Conservation (phyloP, 768 basidiomycete genomes). For the Hygrocybe punicea region DNA sequence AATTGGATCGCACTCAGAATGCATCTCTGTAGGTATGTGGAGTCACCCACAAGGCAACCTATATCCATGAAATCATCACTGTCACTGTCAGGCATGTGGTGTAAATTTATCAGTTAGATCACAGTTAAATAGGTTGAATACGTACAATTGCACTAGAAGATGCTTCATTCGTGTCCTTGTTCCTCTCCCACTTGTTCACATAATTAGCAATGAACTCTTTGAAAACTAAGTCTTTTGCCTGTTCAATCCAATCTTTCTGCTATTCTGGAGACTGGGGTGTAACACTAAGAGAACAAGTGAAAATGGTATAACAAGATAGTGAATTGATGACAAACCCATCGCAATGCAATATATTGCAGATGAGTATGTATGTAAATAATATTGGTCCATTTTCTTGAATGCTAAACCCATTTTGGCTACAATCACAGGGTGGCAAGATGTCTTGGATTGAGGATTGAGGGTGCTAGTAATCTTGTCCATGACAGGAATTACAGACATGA, state of each 20-base stretch:
- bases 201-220: too few species aligned
- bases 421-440: slow-evolving; percentile 9
- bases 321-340: slow-evolving; percentile 16
- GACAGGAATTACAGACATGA: slow-evolving; percentile 29
- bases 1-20: neutral
- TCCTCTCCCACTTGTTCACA: too few species aligned
- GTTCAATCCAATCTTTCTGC: slow-evolving; percentile 29
- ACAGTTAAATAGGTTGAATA: neutral
- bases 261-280: slow-evolving; percentile 38
- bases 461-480: slow-evolving; percentile 32
- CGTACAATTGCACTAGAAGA: too few species aligned
- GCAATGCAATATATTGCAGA: slow-evolving; percentile 21
- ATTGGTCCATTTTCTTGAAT: slow-evolving; percentile 9
- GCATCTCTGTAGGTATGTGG: neutral
- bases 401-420: slow-evolving; percentile 16
- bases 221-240: neutral
- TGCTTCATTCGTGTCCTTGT: neutral
- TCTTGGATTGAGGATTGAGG: slow-evolving; percentile 5
- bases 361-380: slow-evolving; percentile 13
- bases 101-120: slow-evolving; percentile 11
- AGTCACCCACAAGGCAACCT: neutral
- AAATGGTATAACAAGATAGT: neutral
- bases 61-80: slow-evolving; percentile 19
- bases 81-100: slow-evolving; percentile 13
- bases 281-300: neutral